Evolutionary conservation across 176 grass and related monocot species (phyloP).

Genomic region (Paspalum vaginatum): DNA sequence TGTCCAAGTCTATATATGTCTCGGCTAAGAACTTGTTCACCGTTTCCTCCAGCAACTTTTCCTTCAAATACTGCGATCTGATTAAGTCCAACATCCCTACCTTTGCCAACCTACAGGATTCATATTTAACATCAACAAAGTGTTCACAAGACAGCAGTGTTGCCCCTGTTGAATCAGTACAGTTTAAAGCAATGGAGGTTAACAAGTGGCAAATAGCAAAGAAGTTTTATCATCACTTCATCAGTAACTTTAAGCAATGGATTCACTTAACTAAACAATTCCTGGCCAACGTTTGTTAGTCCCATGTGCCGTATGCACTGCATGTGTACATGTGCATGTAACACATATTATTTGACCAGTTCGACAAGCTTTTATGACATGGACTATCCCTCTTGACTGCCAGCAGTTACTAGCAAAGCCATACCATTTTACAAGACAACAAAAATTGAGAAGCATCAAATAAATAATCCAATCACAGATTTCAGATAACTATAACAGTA

Average conservation of each 20-base stretch:
- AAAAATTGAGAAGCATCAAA: not conserved
- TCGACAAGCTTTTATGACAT: slow-evolving; percentile 1
- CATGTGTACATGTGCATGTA: not conserved
- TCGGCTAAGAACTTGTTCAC: slow-evolving; percentile 95
- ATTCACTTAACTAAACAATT: slow-evolving; percentile 1
- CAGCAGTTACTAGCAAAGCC: not conserved
- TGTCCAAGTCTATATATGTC: slow-evolving; percentile 98
- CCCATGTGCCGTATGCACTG: not conserved
- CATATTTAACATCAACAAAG: slow-evolving; percentile 33
- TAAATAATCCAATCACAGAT: not conserved
- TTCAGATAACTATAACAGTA: not conserved
- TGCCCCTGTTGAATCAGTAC: not conserved
- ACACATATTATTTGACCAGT: not conserved
- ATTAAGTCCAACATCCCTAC: slow-evolving; percentile 92
- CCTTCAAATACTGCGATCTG: slow-evolving; percentile 97
- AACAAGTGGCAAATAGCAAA: not conserved
- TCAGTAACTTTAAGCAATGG: slow-evolving; percentile 7
- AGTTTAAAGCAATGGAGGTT: slow-evolving; percentile 8
- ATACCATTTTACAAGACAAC: too few species aligned
- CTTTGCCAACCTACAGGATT: slow-evolving; percentile 81
- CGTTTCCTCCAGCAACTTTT: slow-evolving; percentile 97
- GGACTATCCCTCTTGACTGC: not conserved
- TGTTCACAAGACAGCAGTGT: not conserved
- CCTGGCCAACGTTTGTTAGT: not conserved
- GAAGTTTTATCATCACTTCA: not conserved